Evolutionary conservation across 805 yeast genomes (phyloP), one percentile per base, ranked within the genome.

Genomic region (Allodekkera sacchari): DNA sequence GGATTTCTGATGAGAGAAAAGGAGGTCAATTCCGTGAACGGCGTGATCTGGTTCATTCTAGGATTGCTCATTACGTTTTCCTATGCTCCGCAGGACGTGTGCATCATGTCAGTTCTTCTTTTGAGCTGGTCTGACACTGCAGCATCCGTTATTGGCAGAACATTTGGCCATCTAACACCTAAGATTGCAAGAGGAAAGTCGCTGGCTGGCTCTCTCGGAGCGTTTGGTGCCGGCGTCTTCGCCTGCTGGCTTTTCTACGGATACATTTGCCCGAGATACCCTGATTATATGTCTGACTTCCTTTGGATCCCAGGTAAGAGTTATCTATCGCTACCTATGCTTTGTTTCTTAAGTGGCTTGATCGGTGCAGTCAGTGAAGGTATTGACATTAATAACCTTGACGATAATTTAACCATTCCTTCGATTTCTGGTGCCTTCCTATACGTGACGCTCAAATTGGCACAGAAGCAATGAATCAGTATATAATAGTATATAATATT

Each of bases 91-190:
- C 84, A 85, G 57, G 98, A 92, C 48, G 77, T 92, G 30, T 66
- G 79, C 1, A 63, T 88, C 18, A 66, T 85, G 62, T 66, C 94
- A 15, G 75, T 87, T 3, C 64, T 87, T 42, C 63, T 89, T 31
- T 68, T 92, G 40, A 83, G 96, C 50, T 92, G 97, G 97, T 87
- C 95, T 5, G 98, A 92, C 52, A 85, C 97, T 7, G 89, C 96
- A 3, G 98, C 98, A 3, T 84, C 96, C 3, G 84, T 96, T 0
- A 59, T 88, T 49, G 98, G 98, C 24, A 69, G 98, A 43, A 71
- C 71, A 34, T 89, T 61, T 53, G 97, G 97, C 7, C 70, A 81
- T 47, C 67, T 79, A 41, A 84, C 96, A 6, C 94, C 94, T 25
- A 76, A 79, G 48, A 55, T 89, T 14, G 68, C 80, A 6, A 64